Evolutionary conservation across 768 basidiomycete species (phyloP), one percentile per base, ranked within the genome.

Genomic region (Sistotremastrum suecicum): DNA sequence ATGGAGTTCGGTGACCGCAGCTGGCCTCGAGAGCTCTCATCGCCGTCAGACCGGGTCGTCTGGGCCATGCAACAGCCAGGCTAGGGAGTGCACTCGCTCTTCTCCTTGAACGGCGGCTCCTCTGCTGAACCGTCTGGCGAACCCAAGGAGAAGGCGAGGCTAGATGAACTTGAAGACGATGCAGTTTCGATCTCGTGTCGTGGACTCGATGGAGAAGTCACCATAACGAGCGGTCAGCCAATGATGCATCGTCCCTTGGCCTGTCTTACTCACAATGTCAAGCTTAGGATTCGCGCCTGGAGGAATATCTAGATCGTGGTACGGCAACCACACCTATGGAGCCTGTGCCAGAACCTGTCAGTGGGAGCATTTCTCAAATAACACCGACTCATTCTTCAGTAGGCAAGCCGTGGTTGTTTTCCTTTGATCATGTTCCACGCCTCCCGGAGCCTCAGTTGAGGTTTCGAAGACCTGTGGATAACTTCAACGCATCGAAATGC

Each of bases 121-220:
- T n/a, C n/a, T n/a, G n/a, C n/a, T n/a, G n/a, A n/a, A n/a, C n/a
- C n/a, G n/a, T n/a, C n/a, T n/a, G n/a, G n/a, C n/a, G n/a, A n/a
- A n/a, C n/a, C n/a, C n/a, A 78, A 79, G 58, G 74, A 72, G 31
- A 78, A 79, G 56, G 66, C 62, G 12, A 71, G 67, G 53, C 54
- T 83, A 44, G 67, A 71, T 45, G 74, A 67, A 45, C 73, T 84
- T 56, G 89, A 95, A 53, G 84, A 91, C 62, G 72, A 92, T 3
- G 62, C 86, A 33, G 92, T 94, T 90, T 59, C 74, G 83, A 52
- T 67, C 75, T 11, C 61, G 76, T 20, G 71, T 94, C 2, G 81
- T 87, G n/a, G 87, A 90, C 56, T 67, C 76, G 0, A 75, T 94
- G 70, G 94, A 99, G 58, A 71, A 74, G 41, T 60, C 97, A 44